A percentile compares a stretch with the other conserved stretches of the same genome.
Conservation (phyloP, 2,329 filamentous ascomycete species). For the Phialocephala sp. region DNA sequence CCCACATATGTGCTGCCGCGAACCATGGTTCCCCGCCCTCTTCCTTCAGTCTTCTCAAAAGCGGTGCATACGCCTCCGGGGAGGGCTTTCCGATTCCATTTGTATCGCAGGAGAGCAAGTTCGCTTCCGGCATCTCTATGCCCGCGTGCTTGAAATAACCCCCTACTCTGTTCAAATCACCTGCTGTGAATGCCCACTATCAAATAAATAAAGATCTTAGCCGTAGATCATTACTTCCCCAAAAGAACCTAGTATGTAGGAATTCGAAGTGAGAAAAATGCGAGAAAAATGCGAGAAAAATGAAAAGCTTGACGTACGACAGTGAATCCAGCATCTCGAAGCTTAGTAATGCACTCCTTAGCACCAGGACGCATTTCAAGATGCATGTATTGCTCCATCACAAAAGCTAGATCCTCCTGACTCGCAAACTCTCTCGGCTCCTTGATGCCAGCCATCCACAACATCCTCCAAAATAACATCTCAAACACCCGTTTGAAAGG, state of each 20-base stretch:
- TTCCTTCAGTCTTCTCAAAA: constrained; percentile 49
- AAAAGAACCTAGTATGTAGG: not conserved
- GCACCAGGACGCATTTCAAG: constrained; percentile 48
- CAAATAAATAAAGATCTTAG: not conserved
- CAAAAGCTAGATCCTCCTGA: constrained; percentile 49
- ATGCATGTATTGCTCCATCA: constrained; percentile 47
- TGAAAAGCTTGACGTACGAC: constrained; percentile 38
- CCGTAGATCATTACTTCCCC: not conserved
- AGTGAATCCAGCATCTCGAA: constrained; percentile 54
- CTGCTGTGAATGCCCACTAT: constrained; percentile 57
- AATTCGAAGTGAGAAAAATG: not conserved
- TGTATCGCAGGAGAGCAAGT: constrained; percentile 57
- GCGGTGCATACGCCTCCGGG: constrained; percentile 51
- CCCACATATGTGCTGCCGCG: constrained; percentile 65
- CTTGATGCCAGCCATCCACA: constrained; percentile 51
- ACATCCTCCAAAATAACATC: constrained; percentile 55
- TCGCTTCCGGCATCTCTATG: constrained; percentile 55
- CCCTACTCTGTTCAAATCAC: constrained; percentile 54
- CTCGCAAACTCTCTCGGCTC: constrained; percentile 50
- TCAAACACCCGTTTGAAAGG: constrained; percentile 51
- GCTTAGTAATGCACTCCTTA: constrained; percentile 48
- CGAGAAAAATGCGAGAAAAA: too few relatives aligned
- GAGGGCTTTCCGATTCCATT: constrained; percentile 56
- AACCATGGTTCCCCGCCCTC: constrained; percentile 54
- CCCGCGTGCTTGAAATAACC: constrained; percentile 58